Conservation (phyloP, 2,329 filamentous ascomycete genomes). For the Malbranchea cinnamomea region DNA sequence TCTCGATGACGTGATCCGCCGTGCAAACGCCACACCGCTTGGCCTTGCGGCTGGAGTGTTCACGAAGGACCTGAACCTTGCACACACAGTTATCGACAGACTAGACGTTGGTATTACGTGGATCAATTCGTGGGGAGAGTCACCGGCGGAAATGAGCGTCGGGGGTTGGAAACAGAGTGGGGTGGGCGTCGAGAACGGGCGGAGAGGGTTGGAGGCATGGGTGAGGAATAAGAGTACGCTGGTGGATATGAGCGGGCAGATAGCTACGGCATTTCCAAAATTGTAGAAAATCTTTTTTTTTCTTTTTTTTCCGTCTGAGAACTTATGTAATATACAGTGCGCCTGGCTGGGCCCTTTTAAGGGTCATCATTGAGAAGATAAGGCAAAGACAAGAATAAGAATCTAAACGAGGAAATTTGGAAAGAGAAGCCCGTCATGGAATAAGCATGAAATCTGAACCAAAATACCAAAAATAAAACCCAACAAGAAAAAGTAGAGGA, state of each 20-base stretch:
- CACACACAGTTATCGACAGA: conserved; percentile 54
- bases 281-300: no score
- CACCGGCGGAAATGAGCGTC: conserved; percentile 79
- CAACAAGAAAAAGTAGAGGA: no score
- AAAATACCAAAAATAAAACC: no score
- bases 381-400: no score
- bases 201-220: conserved; percentile 66
- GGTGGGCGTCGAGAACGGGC: conserved; percentile 73
- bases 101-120: conserved; percentile 78
- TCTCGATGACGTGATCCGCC: conserved; percentile 53
- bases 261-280: conserved; percentile 60
- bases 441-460: no score
- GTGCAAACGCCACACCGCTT: conserved; percentile 63
- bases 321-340: conserved; percentile 7
- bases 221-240: conserved; percentile 76
- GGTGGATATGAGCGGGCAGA: conserved; percentile 61
- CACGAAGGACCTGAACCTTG: conserved; percentile 56
- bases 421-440: no score
- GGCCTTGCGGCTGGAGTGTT: conserved; percentile 78
- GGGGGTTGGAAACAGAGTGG: conserved; percentile 88
- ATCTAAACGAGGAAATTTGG: no score
- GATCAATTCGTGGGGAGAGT: conserved; percentile 91
- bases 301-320: no score
- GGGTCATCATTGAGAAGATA: no score
- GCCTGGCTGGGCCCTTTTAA: no score